These are phyloP conservation scores for Nigrospora oryzae DNA, from an alignment of 2,329 filamentous ascomycete genomes.

Conservation along the genomic window DNA sequence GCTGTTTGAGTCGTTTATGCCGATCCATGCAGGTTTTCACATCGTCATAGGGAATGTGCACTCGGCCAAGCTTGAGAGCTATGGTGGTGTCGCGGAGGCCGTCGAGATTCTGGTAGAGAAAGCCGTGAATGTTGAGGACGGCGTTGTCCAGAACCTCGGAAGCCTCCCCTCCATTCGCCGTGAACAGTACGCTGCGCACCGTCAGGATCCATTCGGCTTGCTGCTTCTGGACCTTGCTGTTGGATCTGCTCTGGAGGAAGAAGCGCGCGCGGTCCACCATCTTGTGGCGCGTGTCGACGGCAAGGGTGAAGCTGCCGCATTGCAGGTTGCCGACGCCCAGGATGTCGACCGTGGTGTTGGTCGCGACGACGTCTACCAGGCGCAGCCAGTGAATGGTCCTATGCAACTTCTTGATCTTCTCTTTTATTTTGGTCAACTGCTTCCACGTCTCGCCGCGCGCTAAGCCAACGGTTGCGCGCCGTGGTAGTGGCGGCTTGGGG, in stretches of 20 bases:
- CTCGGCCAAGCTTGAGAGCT: slow-evolving; percentile 79
- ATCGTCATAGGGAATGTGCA: slow-evolving; percentile 89
- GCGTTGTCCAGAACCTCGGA: slow-evolving; percentile 84
- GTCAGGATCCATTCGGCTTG: slow-evolving; percentile 94
- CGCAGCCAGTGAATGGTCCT: slow-evolving; percentile 81
- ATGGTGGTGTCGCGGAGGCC: slow-evolving; percentile 86
- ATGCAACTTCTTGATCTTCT: slow-evolving; percentile 79
- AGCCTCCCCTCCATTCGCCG: slow-evolving; percentile 73
- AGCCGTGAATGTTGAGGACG: slow-evolving; percentile 83
- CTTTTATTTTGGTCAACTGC: slow-evolving; percentile 68
- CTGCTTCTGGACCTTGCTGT: slow-evolving; percentile 48
- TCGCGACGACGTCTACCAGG: slow-evolving; percentile 80
- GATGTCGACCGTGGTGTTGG: slow-evolving; percentile 68
- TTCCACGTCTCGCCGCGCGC: slow-evolving; percentile 70
- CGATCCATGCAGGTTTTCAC: slow-evolving; percentile 54
- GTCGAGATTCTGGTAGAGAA: slow-evolving; percentile 76
- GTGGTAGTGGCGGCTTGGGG: slow-evolving; percentile 18
- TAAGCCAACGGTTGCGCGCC: slow-evolving; percentile 17
- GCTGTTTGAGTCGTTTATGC: slow-evolving; percentile 38
- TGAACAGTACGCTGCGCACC: slow-evolving; percentile 79
- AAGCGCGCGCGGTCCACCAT: slow-evolving; percentile 85
- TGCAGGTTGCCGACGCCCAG: slow-evolving; percentile 78
- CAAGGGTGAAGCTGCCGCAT: slow-evolving; percentile 73
- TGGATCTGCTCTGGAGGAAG: slow-evolving; percentile 69
- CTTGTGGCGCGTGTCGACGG: slow-evolving; percentile 84